These are phyloP conservation scores for Aspergillus sp. DNA, from an alignment of 2,329 filamentous ascomycete species.

Conservation along the genomic window DNA sequence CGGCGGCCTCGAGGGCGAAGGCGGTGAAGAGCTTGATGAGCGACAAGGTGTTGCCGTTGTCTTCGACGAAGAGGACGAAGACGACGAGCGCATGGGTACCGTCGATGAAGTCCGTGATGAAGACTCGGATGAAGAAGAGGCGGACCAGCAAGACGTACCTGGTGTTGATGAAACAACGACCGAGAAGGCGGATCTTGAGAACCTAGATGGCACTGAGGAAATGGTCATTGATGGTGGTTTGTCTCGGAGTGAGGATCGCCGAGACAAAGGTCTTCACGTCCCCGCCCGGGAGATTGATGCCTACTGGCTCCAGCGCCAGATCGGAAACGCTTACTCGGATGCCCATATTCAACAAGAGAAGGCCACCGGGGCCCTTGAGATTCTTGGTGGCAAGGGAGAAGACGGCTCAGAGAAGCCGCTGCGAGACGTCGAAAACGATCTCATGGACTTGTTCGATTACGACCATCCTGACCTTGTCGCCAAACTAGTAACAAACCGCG, in stretches of 20 bases:
- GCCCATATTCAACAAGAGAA: slow-evolving; percentile 93
- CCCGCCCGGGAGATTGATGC: slow-evolving; percentile 90
- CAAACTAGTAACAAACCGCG: slow-evolving; percentile 85
- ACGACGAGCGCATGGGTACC: slow-evolving; percentile 74
- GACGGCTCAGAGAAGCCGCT: slow-evolving; percentile 81
- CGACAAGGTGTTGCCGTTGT: slow-evolving; percentile 96
- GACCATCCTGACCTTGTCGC: slow-evolving; percentile 92
- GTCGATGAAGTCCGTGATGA: slow-evolving; percentile 83
- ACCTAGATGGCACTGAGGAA: slow-evolving; percentile 58
- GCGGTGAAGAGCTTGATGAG: slow-evolving; percentile 79
- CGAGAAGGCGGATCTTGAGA: slow-evolving; percentile 44
- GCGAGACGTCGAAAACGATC: slow-evolving; percentile 93
- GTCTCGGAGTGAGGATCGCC: slow-evolving; percentile 41
- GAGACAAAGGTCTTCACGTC: slow-evolving; percentile 58
- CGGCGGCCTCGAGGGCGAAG: slow-evolving; percentile 64
- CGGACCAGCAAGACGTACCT: slow-evolving; percentile 51
- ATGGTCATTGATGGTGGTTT: slow-evolving; percentile 77
- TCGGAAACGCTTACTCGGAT: slow-evolving; percentile 84
- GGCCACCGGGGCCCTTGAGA: slow-evolving; percentile 77
- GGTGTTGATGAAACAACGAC: slow-evolving; percentile 48
- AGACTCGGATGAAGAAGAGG: slow-evolving; percentile 79
- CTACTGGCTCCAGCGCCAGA: slow-evolving; percentile 93
- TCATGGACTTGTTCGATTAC: slow-evolving; percentile 98
- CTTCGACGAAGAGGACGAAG: slow-evolving; percentile 88
- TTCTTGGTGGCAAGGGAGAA: slow-evolving; percentile 71